Evolutionary conservation across 2,329 filamentous ascomycete genomes (phyloP), one percentile per base, ranked within the genome.

Genomic region (Colletotrichum sp.): DNA sequence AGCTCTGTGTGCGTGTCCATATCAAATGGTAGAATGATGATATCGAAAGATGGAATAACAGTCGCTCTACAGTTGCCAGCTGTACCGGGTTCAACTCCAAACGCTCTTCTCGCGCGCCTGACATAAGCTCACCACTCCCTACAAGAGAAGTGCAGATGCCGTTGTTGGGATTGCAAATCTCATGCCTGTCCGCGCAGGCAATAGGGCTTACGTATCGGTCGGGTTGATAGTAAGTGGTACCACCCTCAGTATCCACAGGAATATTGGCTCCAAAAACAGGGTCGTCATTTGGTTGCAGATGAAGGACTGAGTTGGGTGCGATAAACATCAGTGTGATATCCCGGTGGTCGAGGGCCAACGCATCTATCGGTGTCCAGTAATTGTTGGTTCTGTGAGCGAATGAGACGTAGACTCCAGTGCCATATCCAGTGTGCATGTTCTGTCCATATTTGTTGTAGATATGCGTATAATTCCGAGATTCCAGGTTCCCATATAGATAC

Each of bases 151-250:
- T 72, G 55, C 69, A 75, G 19, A 36, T 22, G 15, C 29, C 55
- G 15, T 72, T 68, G 2, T 63, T 75, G 19, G 73, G 69, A 29
- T 75, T 75, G 69, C 73, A 75, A 19, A 75, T 34, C 16, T 34
- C 55, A 36, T 75, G 62, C 34, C 39, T 29, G n/a, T 72, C 73
- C 5, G 22, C 64, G 12, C 73, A 75, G 1, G 63, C 73, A 15
- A 75, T 52, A 19, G 73, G 73, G 15, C 69, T 72, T 0, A 72
- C 63, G 29, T 22, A 52, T 2, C 73, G 69, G 5, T 72, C 55
- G 2, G 73, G 36, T 13, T 22, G 44, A 6, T 30, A 55, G n/a
- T 75, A 75, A 11, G 16, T 12, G 22, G 6, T 19, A 16, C 25
- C 27, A 4, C 11, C 39, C 2, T n/a, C 22, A 7, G 65, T 22